phyloP scores from a whole-genome alignment of 2,329 filamentous ascomycete genomes.

The Lachnellula cervina region DNA sequence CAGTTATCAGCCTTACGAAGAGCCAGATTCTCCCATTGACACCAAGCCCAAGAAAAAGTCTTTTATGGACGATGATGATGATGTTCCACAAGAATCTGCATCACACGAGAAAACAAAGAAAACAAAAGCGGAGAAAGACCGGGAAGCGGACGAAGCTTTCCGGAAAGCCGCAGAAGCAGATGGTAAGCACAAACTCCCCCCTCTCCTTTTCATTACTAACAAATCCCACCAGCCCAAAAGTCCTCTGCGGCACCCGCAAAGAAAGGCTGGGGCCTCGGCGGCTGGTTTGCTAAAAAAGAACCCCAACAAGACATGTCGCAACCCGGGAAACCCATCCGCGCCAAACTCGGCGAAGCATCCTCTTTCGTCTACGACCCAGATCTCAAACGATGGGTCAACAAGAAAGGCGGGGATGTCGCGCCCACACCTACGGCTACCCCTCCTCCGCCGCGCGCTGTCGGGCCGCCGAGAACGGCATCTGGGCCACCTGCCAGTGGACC shows the following conservation, averaged over 20 bases:
- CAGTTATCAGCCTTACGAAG: slow-evolving; percentile 45
- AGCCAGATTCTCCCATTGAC: slow-evolving; percentile 35
- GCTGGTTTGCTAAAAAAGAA: slow-evolving; percentile 69
- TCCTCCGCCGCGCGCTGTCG: slow-evolving; percentile 65
- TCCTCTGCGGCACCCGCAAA: slow-evolving; percentile 48
- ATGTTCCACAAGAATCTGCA: slow-evolving; percentile 46
- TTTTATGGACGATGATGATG: slow-evolving; percentile 75
- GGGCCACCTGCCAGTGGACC: slow-evolving; percentile 8
- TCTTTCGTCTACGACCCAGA: slow-evolving; percentile 93
- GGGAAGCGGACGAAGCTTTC: slow-evolving; percentile 80
- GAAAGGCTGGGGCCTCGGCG: slow-evolving; percentile 74
- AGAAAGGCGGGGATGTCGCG: slow-evolving; percentile 65
- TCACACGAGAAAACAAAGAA: slow-evolving; percentile 55
- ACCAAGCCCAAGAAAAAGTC: slow-evolving; percentile 67
- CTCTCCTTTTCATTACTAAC: slow-evolving; percentile 15
- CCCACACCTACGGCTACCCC: slow-evolving; percentile 62
- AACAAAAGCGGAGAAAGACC: slow-evolving; percentile 63
- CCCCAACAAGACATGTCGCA: slow-evolving; percentile 27
- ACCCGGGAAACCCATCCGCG: slow-evolving; percentile 70
- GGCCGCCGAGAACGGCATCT: slow-evolving; percentile 35
- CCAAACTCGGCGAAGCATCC: slow-evolving; percentile 90
- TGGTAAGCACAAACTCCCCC: slow-evolving; percentile 42
- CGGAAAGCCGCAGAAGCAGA: slow-evolving; percentile 75
- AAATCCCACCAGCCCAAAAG: slow-evolving; percentile 52
- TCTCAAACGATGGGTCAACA: slow-evolving; percentile 98